Base-by-base conservation (phyloP, 345 rosid genomes). In the Sisymbrium irio region DNA sequence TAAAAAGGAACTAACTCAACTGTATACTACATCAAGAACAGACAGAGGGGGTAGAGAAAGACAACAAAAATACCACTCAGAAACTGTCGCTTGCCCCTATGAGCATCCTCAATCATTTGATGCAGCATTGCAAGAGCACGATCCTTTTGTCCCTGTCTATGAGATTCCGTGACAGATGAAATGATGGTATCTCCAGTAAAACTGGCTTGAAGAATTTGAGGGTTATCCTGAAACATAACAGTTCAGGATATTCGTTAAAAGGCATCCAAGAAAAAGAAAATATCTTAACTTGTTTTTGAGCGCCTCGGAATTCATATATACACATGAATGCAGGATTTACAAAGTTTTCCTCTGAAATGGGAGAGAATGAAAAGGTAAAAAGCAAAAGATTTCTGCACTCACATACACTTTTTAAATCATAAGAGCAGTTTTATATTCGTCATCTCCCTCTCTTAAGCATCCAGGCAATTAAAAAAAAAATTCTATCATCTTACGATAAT, bases 21-120 rank as follows among this genome's bases (percentile, higher is more conserved):
- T 37, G 49, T 17, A 55, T 64, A 45, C 33, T 65, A 35, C 50
- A 37, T 58, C 46, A 77, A 76, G 44, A 51, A 67, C 56, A 53
- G 4, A 72, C 4, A 40, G 60, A 67, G 15, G 14, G 40, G 9
- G 8, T 30, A 56, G 46, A 54, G 50, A 61, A 41, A 33, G 58
- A 51, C 51, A 58, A 10, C 40, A 65, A 55, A 40, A 17, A 18
- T 89, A 94, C 97, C 97, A 74, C 98, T 94, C 72, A 94, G 81
- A 85, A 94, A 94, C 84, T 94, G 98, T 20, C 98, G 79, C 86
- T 91, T 94, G 83, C 97, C 92, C 88, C 22, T 87, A 70, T 94
- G 95, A 78, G 98, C 98, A 86, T 91, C 98, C 81, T 94, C 89
- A 82, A 94, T 88, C 96, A 94, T 94, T 84, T 91, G 97, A 78